phyloP scores from a whole-genome alignment of 2,329 filamentous ascomycete species.

The Dactylellina sp. region DNA sequence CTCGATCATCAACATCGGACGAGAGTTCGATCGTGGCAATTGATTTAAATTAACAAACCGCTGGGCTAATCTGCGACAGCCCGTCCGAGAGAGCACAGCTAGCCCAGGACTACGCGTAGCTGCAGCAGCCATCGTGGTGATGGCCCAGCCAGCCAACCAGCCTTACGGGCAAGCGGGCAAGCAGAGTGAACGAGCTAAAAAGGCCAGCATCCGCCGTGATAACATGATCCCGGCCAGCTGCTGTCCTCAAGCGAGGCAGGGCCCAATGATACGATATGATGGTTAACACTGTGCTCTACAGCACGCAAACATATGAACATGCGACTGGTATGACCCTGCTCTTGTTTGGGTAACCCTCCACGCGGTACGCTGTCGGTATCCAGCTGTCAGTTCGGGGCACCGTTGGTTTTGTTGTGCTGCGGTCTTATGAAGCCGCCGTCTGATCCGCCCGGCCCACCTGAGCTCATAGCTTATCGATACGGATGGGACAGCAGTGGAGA shows the following conservation, averaged over 20 bases:
- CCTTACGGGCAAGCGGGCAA: neutral
- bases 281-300: too few species aligned
- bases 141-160: neutral
- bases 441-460: conserved; percentile 20
- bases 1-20: too few species aligned
- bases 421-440: neutral
- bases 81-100: too few species aligned
- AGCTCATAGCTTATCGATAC: conserved; percentile 18
- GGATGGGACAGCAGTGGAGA: neutral
- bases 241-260: conserved; percentile 7
- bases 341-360: too few species aligned
- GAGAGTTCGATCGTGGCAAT: too few species aligned
- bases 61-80: neutral
- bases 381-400: too few species aligned
- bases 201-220: neutral
- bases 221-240: conserved; percentile 18
- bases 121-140: neutral
- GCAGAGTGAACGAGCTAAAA: too few species aligned
- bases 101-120: neutral
- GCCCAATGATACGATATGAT: neutral
- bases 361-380: too few species aligned
- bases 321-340: too few species aligned
- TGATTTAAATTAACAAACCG: too few species aligned
- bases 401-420: too few species aligned
- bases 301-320: neutral